Evolutionary conservation across 306 rosid species (phyloP), one percentile per base, ranked within the genome.

Genomic region (Corylus americana): DNA sequence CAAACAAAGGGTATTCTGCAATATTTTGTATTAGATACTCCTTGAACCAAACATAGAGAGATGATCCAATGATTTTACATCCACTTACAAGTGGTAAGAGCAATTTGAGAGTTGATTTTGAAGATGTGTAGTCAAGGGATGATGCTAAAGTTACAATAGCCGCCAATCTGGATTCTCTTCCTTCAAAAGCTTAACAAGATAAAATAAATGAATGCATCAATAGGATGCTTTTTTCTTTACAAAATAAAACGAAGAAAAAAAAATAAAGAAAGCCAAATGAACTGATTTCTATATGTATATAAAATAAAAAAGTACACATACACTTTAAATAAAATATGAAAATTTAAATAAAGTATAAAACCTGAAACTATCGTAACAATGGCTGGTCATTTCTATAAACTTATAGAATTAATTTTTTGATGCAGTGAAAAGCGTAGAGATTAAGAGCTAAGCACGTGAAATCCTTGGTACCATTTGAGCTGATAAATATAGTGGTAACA

Each of bases 131-230:
- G 80, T 96, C 97, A 77, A 96, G 89, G 71, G 99, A 96, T 50
- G 99, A 93, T 51, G 99, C 99, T 84, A 96, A 79, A 0, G 99
- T 93, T 82, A 88, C 99, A 64, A 96, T 80, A 73, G 98, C 98
- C 62, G 98, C 97, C 76, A 96, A 83, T 81, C 84, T 83, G 67
- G 98, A 82, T 77, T 88, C 93, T 86, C 87, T 88, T 82, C 91
- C 90, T 87, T 93, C 93, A 76, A 48, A 91, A 90, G 93, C 99
- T 93, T 63, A 12, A 25, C 2, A 87, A 83, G 47, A 78, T 29
- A 63, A 74, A 77, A 79, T 35, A 58, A 18, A 77, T 61, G 31
- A 29, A 73, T 45, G 64, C 48, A 73, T 79, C 71, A 62, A 39
- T 8, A 42, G 51, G 29, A 42, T 39, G 20, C 29, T 68, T 39